A percentile compares a stretch with the other conserved stretches of the same genome.
These are phyloP conservation scores for Nothophaeocryptopus gaeumannii DNA, from an alignment of 2,329 filamentous ascomycete species.

Conservation along the genomic window DNA sequence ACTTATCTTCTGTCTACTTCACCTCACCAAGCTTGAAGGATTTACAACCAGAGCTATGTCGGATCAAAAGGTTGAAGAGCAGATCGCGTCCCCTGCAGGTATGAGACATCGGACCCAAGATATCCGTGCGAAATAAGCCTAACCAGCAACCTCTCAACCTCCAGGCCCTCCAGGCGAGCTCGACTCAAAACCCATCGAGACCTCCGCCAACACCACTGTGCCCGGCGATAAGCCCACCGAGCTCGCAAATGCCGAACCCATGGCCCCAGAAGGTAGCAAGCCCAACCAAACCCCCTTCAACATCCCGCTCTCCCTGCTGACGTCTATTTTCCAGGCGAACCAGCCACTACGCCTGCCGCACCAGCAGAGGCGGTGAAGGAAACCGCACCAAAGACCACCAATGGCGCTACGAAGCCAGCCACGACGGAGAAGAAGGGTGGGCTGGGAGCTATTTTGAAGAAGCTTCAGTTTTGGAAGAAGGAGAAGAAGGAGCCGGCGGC, in stretches of 20 bases:
- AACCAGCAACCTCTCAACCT: not conserved
- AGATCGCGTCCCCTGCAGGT: not conserved
- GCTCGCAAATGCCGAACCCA: not conserved
- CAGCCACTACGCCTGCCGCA: conserved; percentile 3
- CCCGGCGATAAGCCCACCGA: not conserved
- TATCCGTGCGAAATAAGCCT: not conserved
- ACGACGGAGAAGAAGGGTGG: conserved; percentile 6
- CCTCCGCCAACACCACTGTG: not conserved
- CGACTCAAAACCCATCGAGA: not conserved
- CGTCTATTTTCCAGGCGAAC: not conserved
- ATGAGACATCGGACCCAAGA: not conserved
- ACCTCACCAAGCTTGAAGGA: not conserved
- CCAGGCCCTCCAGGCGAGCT: not conserved
- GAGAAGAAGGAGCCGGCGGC: conserved; percentile 9
- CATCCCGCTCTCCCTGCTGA: not conserved
- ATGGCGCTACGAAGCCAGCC: conserved; percentile 5
- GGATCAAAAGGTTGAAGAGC: conserved; percentile 2
- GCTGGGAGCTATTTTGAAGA: conserved; percentile 9
- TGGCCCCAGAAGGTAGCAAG: conserved; percentile 5
- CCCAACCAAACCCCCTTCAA: not conserved
- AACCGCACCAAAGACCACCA: conserved; percentile 1
- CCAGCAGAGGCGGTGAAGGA: conserved; percentile 1
- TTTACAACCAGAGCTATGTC: not conserved
- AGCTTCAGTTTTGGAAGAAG: conserved; percentile 14
- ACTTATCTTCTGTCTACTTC: not conserved